A percentile compares a stretch with the other conserved stretches of the same genome.
Evolutionary conservation across 306 rosid species (phyloP).

Genomic region (Acacia crassicarpa): DNA sequence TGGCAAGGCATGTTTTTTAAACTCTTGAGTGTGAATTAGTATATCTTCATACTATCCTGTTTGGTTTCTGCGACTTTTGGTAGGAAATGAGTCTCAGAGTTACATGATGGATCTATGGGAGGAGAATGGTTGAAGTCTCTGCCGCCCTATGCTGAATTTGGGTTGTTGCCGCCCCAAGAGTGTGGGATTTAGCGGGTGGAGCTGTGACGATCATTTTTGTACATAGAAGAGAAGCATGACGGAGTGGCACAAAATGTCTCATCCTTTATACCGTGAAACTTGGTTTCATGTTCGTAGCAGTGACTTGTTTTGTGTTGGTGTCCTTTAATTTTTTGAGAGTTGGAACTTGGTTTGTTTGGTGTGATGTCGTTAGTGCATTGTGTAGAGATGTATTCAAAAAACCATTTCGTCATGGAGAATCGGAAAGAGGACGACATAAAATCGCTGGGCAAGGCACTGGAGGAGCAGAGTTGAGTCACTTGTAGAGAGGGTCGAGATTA

Average conservation of each 20-base stretch:
- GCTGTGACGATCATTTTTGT: slow-evolving; percentile 28
- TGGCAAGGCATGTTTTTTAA: slow-evolving; percentile 44
- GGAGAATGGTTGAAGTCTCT: slow-evolving; percentile 22
- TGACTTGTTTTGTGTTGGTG: slow-evolving; percentile 23
- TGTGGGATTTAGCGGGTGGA: slow-evolving; percentile 24
- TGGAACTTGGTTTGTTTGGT: slow-evolving; percentile 30
- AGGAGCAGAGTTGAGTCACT: slow-evolving; percentile 9
- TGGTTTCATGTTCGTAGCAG: slow-evolving; percentile 28
- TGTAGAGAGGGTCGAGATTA: not conserved
- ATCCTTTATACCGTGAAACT: slow-evolving; percentile 29
- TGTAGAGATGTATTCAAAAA: slow-evolving; percentile 29
- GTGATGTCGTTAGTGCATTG: slow-evolving; percentile 27
- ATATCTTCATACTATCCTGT: slow-evolving; percentile 61
- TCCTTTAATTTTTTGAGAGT: slow-evolving; percentile 22
- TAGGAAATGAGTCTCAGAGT: slow-evolving; percentile 47
- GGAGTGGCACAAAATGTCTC: slow-evolving; percentile 26
- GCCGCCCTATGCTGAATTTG: slow-evolving; percentile 21
- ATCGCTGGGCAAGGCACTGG: not conserved
- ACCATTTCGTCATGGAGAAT: slow-evolving; percentile 14
- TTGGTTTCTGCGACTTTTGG: slow-evolving; percentile 46
- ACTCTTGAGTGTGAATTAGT: slow-evolving; percentile 31
- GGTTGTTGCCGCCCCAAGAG: slow-evolving; percentile 11
- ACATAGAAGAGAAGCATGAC: slow-evolving; percentile 34
- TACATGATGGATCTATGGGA: slow-evolving; percentile 26
- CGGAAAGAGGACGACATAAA: slow-evolving; percentile 6